These are phyloP conservation scores for Phialophora verrucosa DNA, from an alignment of 2,329 filamentous ascomycete species.

Conservation along the genomic window DNA sequence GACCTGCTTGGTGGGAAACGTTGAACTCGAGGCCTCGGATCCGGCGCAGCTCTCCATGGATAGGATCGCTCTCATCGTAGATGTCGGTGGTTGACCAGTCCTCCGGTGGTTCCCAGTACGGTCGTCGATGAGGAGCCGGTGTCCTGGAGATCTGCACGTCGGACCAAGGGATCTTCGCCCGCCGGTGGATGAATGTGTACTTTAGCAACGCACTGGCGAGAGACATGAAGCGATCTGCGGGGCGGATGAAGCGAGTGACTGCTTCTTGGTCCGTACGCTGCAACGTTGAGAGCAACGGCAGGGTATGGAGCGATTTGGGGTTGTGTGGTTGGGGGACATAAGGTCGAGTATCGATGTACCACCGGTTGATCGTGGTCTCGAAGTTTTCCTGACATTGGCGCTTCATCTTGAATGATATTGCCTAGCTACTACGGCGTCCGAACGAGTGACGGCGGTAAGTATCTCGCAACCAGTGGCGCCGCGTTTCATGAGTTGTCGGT, in stretches of 20 bases:
- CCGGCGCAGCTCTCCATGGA: constrained; percentile 2
- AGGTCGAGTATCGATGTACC: constrained; percentile 52
- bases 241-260: constrained; percentile 57
- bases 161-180: constrained; percentile 62
- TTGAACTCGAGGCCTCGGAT: constrained; percentile 63
- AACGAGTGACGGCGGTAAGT: neutral
- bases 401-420: constrained; percentile 14
- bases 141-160: constrained; percentile 61
- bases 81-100: constrained; percentile 29
- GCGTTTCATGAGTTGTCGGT: neutral
- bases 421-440: neutral
- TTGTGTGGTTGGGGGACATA: constrained; percentile 42
- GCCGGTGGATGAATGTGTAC: constrained; percentile 63
- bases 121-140: constrained; percentile 54
- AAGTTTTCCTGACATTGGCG: constrained; percentile 8
- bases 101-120: constrained; percentile 58
- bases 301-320: constrained; percentile 32
- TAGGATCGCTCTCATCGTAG: constrained; percentile 18
- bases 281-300: constrained; percentile 51
- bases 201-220: constrained; percentile 67
- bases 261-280: constrained; percentile 57
- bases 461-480: neutral
- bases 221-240: constrained; percentile 65
- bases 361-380: constrained; percentile 44
- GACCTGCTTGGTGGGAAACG: constrained; percentile 67